Conservation (phyloP, 345 rosid species). For the Salix brachista region DNA sequence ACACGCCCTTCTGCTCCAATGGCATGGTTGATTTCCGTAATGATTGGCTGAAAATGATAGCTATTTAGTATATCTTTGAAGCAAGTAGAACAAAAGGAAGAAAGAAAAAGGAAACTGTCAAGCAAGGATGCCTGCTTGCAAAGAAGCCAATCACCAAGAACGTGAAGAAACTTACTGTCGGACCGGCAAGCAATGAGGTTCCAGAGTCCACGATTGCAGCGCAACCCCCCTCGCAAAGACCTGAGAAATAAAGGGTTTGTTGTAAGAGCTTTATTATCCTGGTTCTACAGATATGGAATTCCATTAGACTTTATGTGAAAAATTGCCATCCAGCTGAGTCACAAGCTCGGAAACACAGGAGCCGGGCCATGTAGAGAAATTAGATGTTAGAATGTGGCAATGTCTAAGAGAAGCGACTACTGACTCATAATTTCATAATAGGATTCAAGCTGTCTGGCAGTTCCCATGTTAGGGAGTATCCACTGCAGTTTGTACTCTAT, state of each 20-base stretch:
- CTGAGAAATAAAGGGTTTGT: conserved; percentile 20
- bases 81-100: not conserved
- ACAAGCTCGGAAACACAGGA: not conserved
- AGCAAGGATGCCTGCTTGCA: not conserved
- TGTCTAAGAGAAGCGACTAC: not conserved
- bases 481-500: not conserved
- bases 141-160: not conserved
- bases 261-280: not conserved
- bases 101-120: not conserved
- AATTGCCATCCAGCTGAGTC: not conserved
- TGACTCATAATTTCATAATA: not conserved
- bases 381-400: not conserved
- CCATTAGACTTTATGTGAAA: not conserved
- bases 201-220: conserved; percentile 79
- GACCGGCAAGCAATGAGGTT: conserved; percentile 77
- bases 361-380: not conserved
- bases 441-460: not conserved
- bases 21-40: conserved; percentile 73
- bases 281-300: not conserved
- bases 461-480: not conserved
- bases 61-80: not conserved
- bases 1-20: conserved; percentile 70
- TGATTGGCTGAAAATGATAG: conserved; percentile 41
- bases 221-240: conserved; percentile 56
- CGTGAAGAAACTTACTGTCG: conserved; percentile 43